phyloP scores from a whole-genome alignment of 2,329 filamentous ascomycete species.

The Aspergillus brunneoviolaceus region DNA sequence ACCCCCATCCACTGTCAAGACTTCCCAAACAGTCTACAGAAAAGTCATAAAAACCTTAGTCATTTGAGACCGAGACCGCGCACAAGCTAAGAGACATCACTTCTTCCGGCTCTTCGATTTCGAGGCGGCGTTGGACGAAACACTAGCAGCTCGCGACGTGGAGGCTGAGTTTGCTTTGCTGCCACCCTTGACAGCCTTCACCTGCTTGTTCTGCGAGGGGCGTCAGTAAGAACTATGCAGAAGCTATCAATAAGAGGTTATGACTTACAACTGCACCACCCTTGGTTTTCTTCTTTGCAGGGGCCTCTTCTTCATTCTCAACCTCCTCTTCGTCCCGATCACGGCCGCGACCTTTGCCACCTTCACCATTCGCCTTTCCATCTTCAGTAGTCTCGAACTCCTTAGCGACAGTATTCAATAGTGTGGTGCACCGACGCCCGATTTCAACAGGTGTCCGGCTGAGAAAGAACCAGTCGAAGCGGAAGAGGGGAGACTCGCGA shows the following conservation, averaged over 20 bases:
- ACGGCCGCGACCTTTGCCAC: constrained; percentile 62
- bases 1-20: constrained; percentile 8
- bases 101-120: constrained; percentile 54
- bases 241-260: not conserved
- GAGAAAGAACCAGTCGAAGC: constrained; percentile 99
- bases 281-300: constrained; percentile 94
- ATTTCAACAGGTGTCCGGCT: constrained; percentile 92
- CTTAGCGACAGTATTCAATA: constrained; percentile 89
- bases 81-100: constrained; percentile 28
- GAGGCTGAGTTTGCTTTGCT: constrained; percentile 74
- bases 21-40: constrained; percentile 16
- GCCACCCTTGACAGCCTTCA: constrained; percentile 78
- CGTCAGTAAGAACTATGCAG: constrained; percentile 7
- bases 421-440: constrained; percentile 85
- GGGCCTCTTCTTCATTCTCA: constrained; percentile 75
- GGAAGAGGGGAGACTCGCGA: constrained; percentile 87
- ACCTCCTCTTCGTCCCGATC: constrained; percentile 77
- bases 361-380: constrained; percentile 58
- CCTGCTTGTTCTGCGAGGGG: constrained; percentile 75
- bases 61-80: not conserved
- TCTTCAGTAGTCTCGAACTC: constrained; percentile 78
- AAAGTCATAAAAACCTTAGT: constrained; percentile 14
- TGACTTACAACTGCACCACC: constrained; percentile 76
- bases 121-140: constrained; percentile 66
- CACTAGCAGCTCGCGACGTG: constrained; percentile 83